phyloP scores from a whole-genome alignment of 148 eudicot species.

The Vaccinium corymbosum region DNA sequence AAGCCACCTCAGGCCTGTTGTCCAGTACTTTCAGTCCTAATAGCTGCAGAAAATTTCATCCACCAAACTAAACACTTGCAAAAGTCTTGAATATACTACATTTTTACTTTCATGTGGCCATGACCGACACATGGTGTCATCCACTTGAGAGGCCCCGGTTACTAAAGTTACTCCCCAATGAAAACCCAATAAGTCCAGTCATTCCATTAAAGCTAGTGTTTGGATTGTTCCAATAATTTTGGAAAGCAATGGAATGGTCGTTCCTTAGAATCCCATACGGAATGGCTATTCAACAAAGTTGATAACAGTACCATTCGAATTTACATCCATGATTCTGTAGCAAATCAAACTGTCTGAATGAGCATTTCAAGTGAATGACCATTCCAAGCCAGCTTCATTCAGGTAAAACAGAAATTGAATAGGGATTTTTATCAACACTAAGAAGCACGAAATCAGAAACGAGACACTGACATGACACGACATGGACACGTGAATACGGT shows the following conservation, averaged over 20 bases:
- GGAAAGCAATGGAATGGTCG: neutral
- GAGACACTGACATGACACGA: too few species aligned
- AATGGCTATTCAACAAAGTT: neutral
- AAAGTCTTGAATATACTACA: neutral
- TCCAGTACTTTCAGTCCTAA: neutral
- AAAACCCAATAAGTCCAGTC: neutral
- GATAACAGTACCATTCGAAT: neutral
- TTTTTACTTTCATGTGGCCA: neutral
- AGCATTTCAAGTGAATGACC: neutral
- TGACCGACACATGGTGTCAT: neutral
- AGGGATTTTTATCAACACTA: neutral
- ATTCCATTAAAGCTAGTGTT: neutral
- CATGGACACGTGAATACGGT: too few species aligned
- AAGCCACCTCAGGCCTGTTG: neutral
- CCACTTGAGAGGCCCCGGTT: too few species aligned
- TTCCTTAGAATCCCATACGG: neutral
- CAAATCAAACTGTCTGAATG: neutral
- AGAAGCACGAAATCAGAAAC: too few species aligned
- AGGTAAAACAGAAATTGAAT: neutral
- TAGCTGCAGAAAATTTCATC: neutral
- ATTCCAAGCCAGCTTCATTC: neutral
- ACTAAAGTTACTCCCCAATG: neutral
- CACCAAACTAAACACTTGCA: slow-evolving; percentile 1
- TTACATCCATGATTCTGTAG: neutral
- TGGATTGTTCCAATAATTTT: neutral